Conservation (phyloP, 139 green algal species). For the Ettlia oleoabundans region DNA sequence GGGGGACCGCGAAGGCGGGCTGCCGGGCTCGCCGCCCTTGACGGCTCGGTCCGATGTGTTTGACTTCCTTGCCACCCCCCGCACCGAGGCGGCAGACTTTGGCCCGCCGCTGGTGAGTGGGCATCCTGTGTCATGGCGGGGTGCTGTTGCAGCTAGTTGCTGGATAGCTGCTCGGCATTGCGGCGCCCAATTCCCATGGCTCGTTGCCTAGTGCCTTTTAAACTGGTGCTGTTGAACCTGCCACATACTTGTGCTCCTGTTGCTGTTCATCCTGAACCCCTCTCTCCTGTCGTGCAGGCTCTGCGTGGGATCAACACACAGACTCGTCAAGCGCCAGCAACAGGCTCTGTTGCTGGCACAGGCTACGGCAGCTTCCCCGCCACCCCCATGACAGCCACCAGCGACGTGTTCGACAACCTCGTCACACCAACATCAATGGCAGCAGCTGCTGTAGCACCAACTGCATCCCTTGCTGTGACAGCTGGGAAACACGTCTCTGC, state of each 20-base stretch:
- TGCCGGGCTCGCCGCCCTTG: not conserved
- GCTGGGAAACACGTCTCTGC: too few relatives aligned
- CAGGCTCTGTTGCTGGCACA: not conserved
- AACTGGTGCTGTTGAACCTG: too few relatives aligned
- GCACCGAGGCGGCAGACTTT: not conserved
- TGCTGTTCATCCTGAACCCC: not conserved
- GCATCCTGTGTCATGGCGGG: not conserved
- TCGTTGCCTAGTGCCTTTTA: too few relatives aligned
- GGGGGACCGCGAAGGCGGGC: too few relatives aligned
- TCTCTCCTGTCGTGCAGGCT: not conserved
- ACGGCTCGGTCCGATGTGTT: not conserved
- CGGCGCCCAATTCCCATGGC: too few relatives aligned
- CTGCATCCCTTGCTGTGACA: not conserved
- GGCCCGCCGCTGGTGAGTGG: not conserved
- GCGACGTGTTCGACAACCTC: constrained; percentile 25
- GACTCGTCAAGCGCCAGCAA: not conserved
- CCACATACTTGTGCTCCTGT: too few relatives aligned
- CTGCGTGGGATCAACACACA: not conserved
- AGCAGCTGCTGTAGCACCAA: not conserved
- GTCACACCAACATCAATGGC: too few relatives aligned
- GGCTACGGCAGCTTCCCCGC: constrained; percentile 5
- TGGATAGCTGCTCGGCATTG: too few relatives aligned
- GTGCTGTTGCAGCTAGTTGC: too few relatives aligned
- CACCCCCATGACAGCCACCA: constrained; percentile 18
- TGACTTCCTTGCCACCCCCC: constrained; percentile 13